Conservation (phyloP, 306 rosid species). For the Gleditsia sinensis region DNA sequence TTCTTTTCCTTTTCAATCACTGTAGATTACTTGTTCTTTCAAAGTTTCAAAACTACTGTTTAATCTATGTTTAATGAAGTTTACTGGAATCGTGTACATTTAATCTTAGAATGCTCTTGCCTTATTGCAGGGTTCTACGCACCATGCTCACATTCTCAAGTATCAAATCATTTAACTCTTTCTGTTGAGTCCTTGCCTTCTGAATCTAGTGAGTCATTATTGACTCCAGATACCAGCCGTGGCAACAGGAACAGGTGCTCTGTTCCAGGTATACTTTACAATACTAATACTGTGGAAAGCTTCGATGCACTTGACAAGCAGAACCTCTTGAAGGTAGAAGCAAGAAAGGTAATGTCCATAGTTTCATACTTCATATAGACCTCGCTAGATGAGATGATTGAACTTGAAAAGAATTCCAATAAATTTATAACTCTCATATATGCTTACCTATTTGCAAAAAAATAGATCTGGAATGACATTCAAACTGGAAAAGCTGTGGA, state of each 20-base stretch:
- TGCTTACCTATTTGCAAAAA: slow-evolving; percentile 26
- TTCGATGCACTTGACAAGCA: slow-evolving; percentile 75
- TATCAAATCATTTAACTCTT: slow-evolving; percentile 79
- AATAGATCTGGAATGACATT: slow-evolving; percentile 94
- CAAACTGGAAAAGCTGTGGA: slow-evolving; percentile 78
- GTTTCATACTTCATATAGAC: background rate
- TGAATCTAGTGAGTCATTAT: slow-evolving; percentile 56
- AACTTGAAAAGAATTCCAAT: background rate
- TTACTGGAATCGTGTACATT: background rate
- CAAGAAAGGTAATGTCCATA: slow-evolving; percentile 67
- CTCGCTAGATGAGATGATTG: slow-evolving; percentile 6
- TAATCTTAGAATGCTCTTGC: slow-evolving; percentile 28
- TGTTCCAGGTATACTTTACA: slow-evolving; percentile 77
- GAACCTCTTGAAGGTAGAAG: slow-evolving; percentile 68
- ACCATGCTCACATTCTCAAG: slow-evolving; percentile 87
- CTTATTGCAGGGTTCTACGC: slow-evolving; percentile 78
- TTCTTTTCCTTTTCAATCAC: background rate
- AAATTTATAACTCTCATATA: slow-evolving; percentile 20
- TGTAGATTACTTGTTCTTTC: background rate
- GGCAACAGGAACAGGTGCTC: slow-evolving; percentile 85
- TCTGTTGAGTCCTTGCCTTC: slow-evolving; percentile 79
- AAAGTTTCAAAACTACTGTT: background rate
- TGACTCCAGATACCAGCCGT: slow-evolving; percentile 38
- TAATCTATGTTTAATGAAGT: slow-evolving; percentile 3
- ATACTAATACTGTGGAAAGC: slow-evolving; percentile 82